Evolutionary conservation across 371 early-diverging fungal species (phyloP).

Genomic region (Mucor irregularis): DNA sequence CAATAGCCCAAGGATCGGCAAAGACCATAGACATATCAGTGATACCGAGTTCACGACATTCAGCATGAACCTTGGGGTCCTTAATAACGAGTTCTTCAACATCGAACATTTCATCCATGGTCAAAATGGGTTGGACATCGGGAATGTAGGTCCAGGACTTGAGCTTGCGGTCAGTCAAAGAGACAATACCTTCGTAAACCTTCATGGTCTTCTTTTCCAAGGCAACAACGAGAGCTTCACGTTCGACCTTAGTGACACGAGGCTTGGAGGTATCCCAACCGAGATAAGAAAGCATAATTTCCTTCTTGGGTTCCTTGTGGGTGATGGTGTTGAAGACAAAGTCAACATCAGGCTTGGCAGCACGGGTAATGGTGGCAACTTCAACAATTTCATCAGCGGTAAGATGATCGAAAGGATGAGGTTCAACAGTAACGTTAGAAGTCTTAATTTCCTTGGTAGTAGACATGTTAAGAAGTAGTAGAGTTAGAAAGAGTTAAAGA

Average conservation of each 20-base stretch:
- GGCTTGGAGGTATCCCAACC: slow-evolving; percentile 45
- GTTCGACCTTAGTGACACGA: slow-evolving; percentile 37
- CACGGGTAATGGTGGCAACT: slow-evolving; percentile 37
- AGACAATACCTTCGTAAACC: slow-evolving; percentile 45
- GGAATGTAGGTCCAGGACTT: slow-evolving; percentile 40
- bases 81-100: slow-evolving; percentile 48
- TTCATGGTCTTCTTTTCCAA: slow-evolving; percentile 43
- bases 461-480: slow-evolving; percentile 19
- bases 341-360: slow-evolving; percentile 32
- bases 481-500: not conserved
- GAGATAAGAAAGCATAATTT: slow-evolving; percentile 45
- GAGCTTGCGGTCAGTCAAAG: slow-evolving; percentile 26
- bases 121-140: slow-evolving; percentile 52
- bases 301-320: slow-evolving; percentile 49
- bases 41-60: slow-evolving; percentile 50
- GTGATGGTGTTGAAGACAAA: slow-evolving; percentile 55
- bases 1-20: slow-evolving; percentile 56
- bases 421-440: slow-evolving; percentile 28
- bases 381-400: slow-evolving; percentile 42
- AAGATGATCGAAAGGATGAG: slow-evolving; percentile 51
- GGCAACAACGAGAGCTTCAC: slow-evolving; percentile 47
- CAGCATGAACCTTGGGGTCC: slow-evolving; percentile 38
- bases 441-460: slow-evolving; percentile 44
- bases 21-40: slow-evolving; percentile 50
- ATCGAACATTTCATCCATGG: slow-evolving; percentile 54